Conservation (phyloP, 768 basidiomycete genomes). For the Rhodotorula babjevae region DNA sequence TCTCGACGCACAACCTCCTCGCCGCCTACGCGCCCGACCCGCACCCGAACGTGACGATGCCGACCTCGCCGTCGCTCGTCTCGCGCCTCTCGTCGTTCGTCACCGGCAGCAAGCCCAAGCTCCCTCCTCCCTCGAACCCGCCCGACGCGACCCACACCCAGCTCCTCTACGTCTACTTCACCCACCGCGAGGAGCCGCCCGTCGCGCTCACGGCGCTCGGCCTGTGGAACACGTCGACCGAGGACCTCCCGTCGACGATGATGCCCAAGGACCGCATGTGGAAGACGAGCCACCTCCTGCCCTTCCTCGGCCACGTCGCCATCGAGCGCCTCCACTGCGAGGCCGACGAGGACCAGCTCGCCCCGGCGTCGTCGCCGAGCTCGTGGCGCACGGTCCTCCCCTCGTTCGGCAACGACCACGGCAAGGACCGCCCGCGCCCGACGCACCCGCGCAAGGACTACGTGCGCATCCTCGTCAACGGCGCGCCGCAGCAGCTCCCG, state of each 20-base stretch:
- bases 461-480: constrained; percentile 49
- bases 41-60: constrained; percentile 9
- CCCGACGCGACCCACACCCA: constrained; percentile 51
- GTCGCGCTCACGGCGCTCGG: constrained; percentile 49
- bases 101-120: constrained; percentile 4
- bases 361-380: neutral
- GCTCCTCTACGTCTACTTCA: constrained; percentile 48
- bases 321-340: constrained; percentile 47
- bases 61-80: neutral
- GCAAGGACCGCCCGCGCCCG: constrained; percentile 1
- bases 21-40: constrained; percentile 17
- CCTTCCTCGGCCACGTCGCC: constrained; percentile 50
- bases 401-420: neutral
- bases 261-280: constrained; percentile 43
- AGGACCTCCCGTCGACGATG: constrained; percentile 32
- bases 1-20: constrained; percentile 38
- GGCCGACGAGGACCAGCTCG: neutral
- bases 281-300: constrained; percentile 49
- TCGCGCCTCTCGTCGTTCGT: neutral
- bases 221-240: constrained; percentile 47
- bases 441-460: constrained; percentile 40
- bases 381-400: too few relatives aligned
- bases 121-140: constrained; percentile 47
- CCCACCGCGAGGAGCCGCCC: constrained; percentile 50
- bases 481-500: constrained; percentile 45